phyloP scores from a whole-genome alignment of 441 rosid genomes.

The Manihot esculenta region DNA sequence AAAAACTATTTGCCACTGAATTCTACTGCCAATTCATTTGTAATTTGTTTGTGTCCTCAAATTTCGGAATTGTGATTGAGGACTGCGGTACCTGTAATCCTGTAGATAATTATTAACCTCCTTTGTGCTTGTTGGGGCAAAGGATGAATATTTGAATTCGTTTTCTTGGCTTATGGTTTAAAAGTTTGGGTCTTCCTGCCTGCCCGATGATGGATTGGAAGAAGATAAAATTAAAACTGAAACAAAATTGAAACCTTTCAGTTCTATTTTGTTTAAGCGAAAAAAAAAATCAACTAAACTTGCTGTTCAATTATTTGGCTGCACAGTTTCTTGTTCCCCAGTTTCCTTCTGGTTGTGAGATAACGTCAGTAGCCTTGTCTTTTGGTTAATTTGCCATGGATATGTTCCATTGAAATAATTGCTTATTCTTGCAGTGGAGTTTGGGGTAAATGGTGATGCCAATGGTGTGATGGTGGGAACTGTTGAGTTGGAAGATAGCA shows the following conservation, averaged over 20 bases:
- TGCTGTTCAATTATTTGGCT: not conserved
- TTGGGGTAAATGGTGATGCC: constrained; percentile 52
- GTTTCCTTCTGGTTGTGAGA: not conserved
- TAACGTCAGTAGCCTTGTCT: not conserved
- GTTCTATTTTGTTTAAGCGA: too few relatives aligned
- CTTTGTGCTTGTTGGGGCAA: not conserved
- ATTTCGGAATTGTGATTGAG: too few relatives aligned
- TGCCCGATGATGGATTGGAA: not conserved
- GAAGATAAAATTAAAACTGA: too few relatives aligned
- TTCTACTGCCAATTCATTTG: too few relatives aligned
- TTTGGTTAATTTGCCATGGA: not conserved
- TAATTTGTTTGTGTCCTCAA: too few relatives aligned
- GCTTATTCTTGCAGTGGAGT: constrained; percentile 71
- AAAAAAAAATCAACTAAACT: too few relatives aligned
- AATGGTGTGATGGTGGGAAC: constrained; percentile 44
- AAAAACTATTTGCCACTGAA: not conserved
- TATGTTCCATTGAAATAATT: constrained; percentile 4
- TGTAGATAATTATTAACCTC: not conserved
- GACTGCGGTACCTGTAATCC: not conserved
- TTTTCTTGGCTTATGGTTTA: not conserved
- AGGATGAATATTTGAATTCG: not conserved
- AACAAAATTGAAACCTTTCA: too few relatives aligned
- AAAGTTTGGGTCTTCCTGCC: not conserved
- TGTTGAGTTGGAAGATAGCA: constrained; percentile 42
- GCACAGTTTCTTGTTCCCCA: too few relatives aligned